Evolutionary conservation across 1,284 basidiomycete genomes (phyloP), one percentile per base, ranked within the genome.

Genomic region (Cerrena zonata): DNA sequence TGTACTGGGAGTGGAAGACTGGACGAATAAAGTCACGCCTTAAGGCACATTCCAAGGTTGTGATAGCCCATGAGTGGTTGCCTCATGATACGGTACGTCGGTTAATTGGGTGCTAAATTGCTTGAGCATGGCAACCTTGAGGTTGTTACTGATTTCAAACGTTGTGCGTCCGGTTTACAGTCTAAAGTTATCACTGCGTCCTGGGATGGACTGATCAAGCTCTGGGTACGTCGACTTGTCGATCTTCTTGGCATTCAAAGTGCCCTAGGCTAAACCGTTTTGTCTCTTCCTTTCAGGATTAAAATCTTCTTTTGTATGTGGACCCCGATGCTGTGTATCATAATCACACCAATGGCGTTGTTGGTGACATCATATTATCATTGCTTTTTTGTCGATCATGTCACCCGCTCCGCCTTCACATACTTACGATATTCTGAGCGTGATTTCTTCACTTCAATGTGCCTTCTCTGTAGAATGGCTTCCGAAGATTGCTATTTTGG

Each of bases 1-100:
- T 98, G 13, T 96, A 98, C 69, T 99, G 95, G 96, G 96, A 99
- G 70, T 99, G 93, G 92, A 99, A 98, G 74, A 93, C 86, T n/a
- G 89, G 92, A 2, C 83, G 89, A 56, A 91, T 99, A 66, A 89
- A 93, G 69, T 94, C 91, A 56, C 75, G 93, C 42, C 70, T 99
- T 52, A 82, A 84, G 53, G 91, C 91, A 4, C 96, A 99, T 68
- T 84, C 81, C 38, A 92, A 98, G 71, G 95, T 97, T 7, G 90
- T 99, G 45, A 96, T 99, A 61, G 83, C 91, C 40, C 96, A 99
- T 64, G 91, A 90, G 61, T 99, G 96, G 96, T 71, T 99, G 58
- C 95, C 95, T 48, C 94, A 99, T 67, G 96, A 99, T 69, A 86
- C 90, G 52, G 94, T 94, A 65, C 71, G 91, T 81, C 44, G 37